Conservation (phyloP, 2,329 filamentous ascomycete species). For the Cladobotryum protrusum region DNA sequence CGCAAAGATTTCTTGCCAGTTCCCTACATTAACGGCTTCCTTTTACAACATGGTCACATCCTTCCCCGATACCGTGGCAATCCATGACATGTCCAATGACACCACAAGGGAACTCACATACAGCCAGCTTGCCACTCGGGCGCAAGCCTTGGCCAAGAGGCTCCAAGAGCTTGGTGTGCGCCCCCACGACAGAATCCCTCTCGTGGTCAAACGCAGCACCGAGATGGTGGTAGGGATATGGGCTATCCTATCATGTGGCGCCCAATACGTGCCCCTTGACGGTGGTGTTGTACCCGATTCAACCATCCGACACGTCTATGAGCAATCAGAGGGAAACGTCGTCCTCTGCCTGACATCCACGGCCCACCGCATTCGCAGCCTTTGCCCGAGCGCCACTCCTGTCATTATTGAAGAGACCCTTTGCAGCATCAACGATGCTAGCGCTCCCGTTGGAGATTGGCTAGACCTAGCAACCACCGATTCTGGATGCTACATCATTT, state of each 20-base stretch:
- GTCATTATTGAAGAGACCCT: slow-evolving; percentile 25
- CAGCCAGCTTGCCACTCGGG: slow-evolving; percentile 34
- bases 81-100: slow-evolving; percentile 29
- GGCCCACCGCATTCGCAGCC: slow-evolving; percentile 24
- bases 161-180: slow-evolving; percentile 34
- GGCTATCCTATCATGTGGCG: slow-evolving; percentile 50
- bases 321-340: slow-evolving; percentile 37
- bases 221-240: slow-evolving; percentile 54
- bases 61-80: slow-evolving; percentile 32
- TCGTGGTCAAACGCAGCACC: slow-evolving; percentile 48
- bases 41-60: slow-evolving; percentile 32
- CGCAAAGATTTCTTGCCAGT: slow-evolving; percentile 22
- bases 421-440: background rate
- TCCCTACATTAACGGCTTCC: slow-evolving; percentile 33
- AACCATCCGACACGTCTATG: slow-evolving; percentile 43
- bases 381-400: slow-evolving; percentile 19
- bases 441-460: slow-evolving; percentile 12
- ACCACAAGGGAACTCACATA: slow-evolving; percentile 35
- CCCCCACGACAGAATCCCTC: slow-evolving; percentile 43
- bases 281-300: slow-evolving; percentile 45
- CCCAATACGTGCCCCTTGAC: slow-evolving; percentile 55
- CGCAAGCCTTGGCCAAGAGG: slow-evolving; percentile 36
- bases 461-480: slow-evolving; percentile 30
- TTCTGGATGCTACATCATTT: slow-evolving; percentile 43
- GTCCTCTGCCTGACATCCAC: slow-evolving; percentile 42